Percentiles rank a stretch among this genome's conserved stretches.
These are phyloP conservation scores for Aeminium ludgeri DNA, from an alignment of 495 filamentous ascomycete genomes.

Conservation along the genomic window DNA sequence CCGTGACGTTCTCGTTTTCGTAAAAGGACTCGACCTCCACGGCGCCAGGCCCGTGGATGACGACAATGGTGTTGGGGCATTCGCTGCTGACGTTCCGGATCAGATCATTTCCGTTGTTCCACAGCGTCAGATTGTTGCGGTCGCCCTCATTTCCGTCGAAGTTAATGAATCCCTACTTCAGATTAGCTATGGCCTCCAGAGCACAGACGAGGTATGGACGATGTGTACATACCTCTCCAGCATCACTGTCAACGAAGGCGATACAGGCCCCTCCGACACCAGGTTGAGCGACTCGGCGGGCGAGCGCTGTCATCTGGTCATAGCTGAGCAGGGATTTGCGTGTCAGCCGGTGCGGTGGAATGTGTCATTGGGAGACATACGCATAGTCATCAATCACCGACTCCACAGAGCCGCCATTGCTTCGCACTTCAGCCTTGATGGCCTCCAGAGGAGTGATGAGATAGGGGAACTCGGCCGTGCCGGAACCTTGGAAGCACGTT, in stretches of 20 bases:
- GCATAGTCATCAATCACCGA: constrained; percentile 65
- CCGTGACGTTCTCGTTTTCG: constrained; percentile 78
- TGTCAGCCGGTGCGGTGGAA: too few species aligned
- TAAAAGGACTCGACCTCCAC: constrained; percentile 65
- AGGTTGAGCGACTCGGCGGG: constrained; percentile 38
- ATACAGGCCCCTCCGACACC: constrained; percentile 38
- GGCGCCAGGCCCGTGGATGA: constrained; percentile 73
- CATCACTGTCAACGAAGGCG: constrained; percentile 78
- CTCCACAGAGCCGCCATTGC: constrained; percentile 46
- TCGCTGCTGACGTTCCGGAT: constrained; percentile 57
- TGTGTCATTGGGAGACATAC: too few species aligned
- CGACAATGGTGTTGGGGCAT: constrained; percentile 83
- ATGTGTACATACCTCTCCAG: too few species aligned
- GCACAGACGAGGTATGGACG: too few species aligned
- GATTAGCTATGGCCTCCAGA: too few species aligned
- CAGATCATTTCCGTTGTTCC: constrained; percentile 63
- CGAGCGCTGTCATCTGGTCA: constrained; percentile 40
- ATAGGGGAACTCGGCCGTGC: constrained; percentile 81
- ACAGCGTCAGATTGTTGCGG: constrained; percentile 82
- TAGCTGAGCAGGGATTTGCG: too few species aligned
- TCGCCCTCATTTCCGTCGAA: constrained; percentile 80
- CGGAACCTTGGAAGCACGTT: too few species aligned
- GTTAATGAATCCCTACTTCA: constrained; percentile 64
- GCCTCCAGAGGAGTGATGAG: constrained; percentile 75
- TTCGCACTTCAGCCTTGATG: constrained; percentile 53